Evolutionary conservation across 306 rosid species (phyloP), one percentile per base, ranked within the genome.

Genomic region (Albizia julibrissin): DNA sequence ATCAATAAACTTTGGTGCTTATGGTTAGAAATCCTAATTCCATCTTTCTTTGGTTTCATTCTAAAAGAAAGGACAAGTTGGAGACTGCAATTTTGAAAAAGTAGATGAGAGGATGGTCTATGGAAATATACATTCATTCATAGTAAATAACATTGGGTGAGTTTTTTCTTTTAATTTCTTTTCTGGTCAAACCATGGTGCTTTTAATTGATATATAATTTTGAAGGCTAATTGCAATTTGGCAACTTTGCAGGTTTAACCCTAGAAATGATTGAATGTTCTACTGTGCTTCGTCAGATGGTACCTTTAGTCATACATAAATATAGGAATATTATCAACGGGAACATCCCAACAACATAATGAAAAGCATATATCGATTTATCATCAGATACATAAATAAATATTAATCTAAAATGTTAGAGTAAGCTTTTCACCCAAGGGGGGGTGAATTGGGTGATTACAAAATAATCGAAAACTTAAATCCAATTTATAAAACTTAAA

Each of bases 261-360:
- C 97, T 79, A 74, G 90, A 76, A 91, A 88, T 85, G 95, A 87
- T 79, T 91, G 91, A 74, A 87, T 84, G 64, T 82, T 95, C 75
- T 95, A 93, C 88, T 87, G 93, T 78, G 92, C 97, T 59, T 93
- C 98, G 61, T 95, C 98, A 13, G 98, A 95, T 88, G 98, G 98
- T 85, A 93, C 97, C 6, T 22, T 91, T 78, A 84, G 94, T 84
- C 90, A 81, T 84, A 91, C 90, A n/a, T n/a, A n/a, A n/a, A 4
- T 19, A 40, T 15, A 5, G 61, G 24, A 54, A 54, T 54, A 24
- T 4, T 54, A 18, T 18, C 22, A 3, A 19, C 61, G 21, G 4
- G 1, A 46, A 46, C 24, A 12, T 26, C 66, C 18, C 43, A 49
- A 7, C 8, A 5, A 29, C 3, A 46, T 0, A 24, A 47, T 14